Base-by-base conservation (phyloP, 345 rosid species). In the Carallia brachiata region DNA sequence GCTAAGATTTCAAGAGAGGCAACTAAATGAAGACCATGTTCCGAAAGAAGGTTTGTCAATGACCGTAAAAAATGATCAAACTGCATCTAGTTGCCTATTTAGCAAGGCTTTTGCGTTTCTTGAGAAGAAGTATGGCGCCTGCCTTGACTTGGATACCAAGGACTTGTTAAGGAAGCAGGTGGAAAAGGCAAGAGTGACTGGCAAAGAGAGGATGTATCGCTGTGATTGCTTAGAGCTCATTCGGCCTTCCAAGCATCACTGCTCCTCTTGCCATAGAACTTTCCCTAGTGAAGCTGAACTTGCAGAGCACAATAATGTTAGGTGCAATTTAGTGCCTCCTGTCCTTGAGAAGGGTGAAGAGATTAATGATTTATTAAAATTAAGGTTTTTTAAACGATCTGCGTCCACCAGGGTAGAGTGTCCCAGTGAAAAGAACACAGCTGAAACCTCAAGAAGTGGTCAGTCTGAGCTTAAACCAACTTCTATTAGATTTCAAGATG, bases 201-300 rank as follows among this genome's bases (percentile, higher is more conserved):
- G 73, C 67, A 83, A 65, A 70, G 95, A 87, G 62, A 88, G 81
- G 75, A 80, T 84, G 72, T 86, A 79, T 56, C 78, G 97, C 55
- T 95, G 99, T 56, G 84, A 83, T 73, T 95, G 99, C 75, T 82
- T 95, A 66, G 99, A 95, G 85, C 88, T 84, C 31, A 82, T 89
- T 66, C 89, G 86, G 88, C 88, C 93, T 71, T 85, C 91, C 36
- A 84, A 86, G 85, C 73, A 71, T 77, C 99, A 95, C 74, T 95
- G 99, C 75, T 68, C 69, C 63, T 78, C 83, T 70, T 95, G 99
- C 85, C 99, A 95, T 80, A 89, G 23, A 76, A 91, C 96, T 63
- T 84, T 87, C 61, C 52, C 76, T 66, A 73, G 71, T 74, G 83
- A 81, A 76, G 73, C 36, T 62, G 94, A 83, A 77, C 79, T 90